These are phyloP conservation scores for Calcarisporium arbuscula DNA, from an alignment of 2,329 filamentous ascomycete species.

Conservation along the genomic window DNA sequence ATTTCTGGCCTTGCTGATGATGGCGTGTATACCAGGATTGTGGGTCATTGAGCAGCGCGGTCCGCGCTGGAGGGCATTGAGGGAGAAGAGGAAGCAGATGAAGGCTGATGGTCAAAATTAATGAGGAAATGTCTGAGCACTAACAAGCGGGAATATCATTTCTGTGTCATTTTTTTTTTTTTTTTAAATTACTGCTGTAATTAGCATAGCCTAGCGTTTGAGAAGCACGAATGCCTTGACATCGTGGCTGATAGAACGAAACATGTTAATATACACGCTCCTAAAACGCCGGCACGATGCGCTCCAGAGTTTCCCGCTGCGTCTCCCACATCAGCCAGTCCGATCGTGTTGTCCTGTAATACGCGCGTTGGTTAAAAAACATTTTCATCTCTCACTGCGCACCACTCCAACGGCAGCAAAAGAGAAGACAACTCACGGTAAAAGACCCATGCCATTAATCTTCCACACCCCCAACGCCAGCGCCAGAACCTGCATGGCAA, in stretches of 20 bases:
- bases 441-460: constrained; percentile 88
- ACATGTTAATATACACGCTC: no score
- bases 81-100: constrained; percentile 29
- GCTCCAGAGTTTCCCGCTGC: constrained; percentile 62
- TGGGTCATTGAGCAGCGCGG: constrained; percentile 43
- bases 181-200: neutral
- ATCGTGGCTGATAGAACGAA: no score
- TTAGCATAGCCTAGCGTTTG: constrained; percentile 1
- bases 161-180: neutral
- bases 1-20: constrained; percentile 46
- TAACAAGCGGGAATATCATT: neutral
- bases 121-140: neutral
- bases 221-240: no score
- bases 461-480: constrained; percentile 90
- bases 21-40: constrained; percentile 41
- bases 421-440: constrained; percentile 61
- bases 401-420: no score
- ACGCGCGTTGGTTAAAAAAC: no score
- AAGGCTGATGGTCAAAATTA: constrained; percentile 2
- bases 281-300: constrained; percentile 56
- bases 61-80: constrained; percentile 44
- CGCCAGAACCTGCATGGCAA: constrained; percentile 79
- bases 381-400: no score
- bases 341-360: constrained; percentile 75
- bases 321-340: constrained; percentile 97